Evolutionary conservation across 2,329 filamentous ascomycete genomes (phyloP), one percentile per base, ranked within the genome.

Genomic region (Xylaria multiplex): DNA sequence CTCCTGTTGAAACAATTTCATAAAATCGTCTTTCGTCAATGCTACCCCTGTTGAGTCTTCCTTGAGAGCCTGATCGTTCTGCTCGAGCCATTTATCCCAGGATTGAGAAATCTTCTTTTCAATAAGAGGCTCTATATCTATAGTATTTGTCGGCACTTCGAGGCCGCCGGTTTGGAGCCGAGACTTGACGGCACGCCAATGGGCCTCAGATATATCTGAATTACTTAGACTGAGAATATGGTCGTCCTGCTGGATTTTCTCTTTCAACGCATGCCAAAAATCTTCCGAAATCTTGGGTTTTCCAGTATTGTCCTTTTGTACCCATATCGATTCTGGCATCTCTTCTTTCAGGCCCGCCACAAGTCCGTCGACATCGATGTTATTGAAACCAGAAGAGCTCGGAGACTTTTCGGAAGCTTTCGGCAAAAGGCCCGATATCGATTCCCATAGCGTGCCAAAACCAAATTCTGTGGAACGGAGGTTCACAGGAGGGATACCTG

Each of bases 231-330:
- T 83, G 43, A 87, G 74, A 45, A 88, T 80, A 35, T 79, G 77
- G 1, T 79, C 79, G 49, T 86, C 85, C 1, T 79, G 76, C 22
- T 79, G 79, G 54, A 91, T 84, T 63, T 84, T 81, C 59, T 85
- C 83, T 27, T 82, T 81, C 8, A 93, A 75, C 0, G 89, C 90
- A 62, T 86, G 81, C 85, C 88, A 93, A 66, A 93, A 91, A 2
- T 88, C 83, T 27, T 86, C 81, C 0, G 85, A 79, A 16, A 92
- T 84, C 24, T 85, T 78, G 0, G 81, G 77, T 9, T 84, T 81
- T 14, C 88, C 89, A 35, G 85, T 76, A 40, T 79, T 76, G 63
- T 84, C 79, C 7, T 82, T 81, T 14, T 84, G 81, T 69, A 91
- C 83, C 65, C 86, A 84, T 4, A 92, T 79, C 9, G 84, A 71